Conservation (phyloP, 768 basidiomycete genomes). For the Pluteus cervinus region DNA sequence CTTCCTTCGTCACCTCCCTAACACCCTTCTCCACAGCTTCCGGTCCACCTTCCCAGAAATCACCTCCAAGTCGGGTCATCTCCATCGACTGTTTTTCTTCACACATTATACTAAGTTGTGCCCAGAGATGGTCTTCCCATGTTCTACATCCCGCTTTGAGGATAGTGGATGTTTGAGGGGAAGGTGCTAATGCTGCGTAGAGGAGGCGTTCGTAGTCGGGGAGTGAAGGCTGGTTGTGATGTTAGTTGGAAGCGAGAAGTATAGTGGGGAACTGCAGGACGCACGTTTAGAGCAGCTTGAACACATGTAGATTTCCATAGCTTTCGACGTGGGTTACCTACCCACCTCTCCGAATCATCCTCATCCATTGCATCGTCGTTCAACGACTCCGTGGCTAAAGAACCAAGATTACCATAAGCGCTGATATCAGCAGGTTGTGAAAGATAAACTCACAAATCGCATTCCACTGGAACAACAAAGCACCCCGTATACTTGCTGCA, state of each 20-base stretch:
- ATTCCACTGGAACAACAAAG: slow-evolving; percentile 70
- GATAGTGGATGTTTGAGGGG: slow-evolving; percentile 53
- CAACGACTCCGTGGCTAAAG: slow-evolving; percentile 27
- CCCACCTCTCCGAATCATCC: slow-evolving; percentile 48
- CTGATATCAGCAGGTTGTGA: not conserved
- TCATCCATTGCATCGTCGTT: slow-evolving; percentile 47
- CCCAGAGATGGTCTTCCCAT: slow-evolving; percentile 98
- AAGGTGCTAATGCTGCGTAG: slow-evolving; percentile 81
- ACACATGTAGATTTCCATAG: slow-evolving; percentile 89
- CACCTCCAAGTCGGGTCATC: slow-evolving; percentile 59
- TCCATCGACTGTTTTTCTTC: slow-evolving; percentile 75
- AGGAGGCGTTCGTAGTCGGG: slow-evolving; percentile 75
- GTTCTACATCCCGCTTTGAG: slow-evolving; percentile 74
- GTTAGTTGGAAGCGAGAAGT: not conserved
- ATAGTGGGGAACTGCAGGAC: slow-evolving; percentile 14
- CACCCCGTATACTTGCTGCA: slow-evolving; percentile 83
- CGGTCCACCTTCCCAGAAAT: slow-evolving; percentile 76
- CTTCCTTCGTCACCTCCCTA: slow-evolving; percentile 14
- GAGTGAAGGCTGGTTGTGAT: slow-evolving; percentile 37
- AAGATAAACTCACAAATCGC: slow-evolving; percentile 45
- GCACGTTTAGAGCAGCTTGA: slow-evolving; percentile 70
- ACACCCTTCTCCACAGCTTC: slow-evolving; percentile 37
- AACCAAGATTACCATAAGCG: not conserved
- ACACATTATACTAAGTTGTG: slow-evolving; percentile 72
- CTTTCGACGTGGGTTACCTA: slow-evolving; percentile 70